These are phyloP conservation scores for Trebouxiophyceae sp. DNA, from an alignment of 163 green algal genomes.

Conservation along the genomic window DNA sequence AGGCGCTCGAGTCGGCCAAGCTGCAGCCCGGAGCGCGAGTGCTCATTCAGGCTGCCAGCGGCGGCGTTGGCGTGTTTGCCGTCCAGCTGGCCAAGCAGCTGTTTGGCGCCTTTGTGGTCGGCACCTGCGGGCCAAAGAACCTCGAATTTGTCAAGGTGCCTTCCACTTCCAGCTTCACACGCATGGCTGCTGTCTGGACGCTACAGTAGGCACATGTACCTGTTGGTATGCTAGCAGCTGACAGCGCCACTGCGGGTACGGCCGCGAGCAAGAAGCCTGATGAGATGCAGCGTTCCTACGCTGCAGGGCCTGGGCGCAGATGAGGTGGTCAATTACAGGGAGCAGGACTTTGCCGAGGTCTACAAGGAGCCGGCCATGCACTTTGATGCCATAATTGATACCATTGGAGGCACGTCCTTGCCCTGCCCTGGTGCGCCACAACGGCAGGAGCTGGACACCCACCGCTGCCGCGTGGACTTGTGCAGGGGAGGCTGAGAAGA, in stretches of 20 bases:
- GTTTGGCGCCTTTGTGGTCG: conserved; percentile 32
- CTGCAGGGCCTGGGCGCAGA: conserved; percentile 40
- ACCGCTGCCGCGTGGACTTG: no score
- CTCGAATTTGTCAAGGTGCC: conserved; percentile 30
- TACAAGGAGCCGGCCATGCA: conserved; percentile 12
- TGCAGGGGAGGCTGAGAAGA: background rate
- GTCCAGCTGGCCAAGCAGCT: conserved; percentile 48
- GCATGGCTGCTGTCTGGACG: no score
- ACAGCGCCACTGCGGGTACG: no score
- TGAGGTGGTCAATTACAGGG: conserved; percentile 51
- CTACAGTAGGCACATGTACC: no score
- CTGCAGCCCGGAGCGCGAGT: conserved; percentile 39
- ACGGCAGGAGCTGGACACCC: no score
- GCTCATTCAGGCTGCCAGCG: conserved; percentile 40
- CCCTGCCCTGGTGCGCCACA: no score
- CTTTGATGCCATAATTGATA: conserved; percentile 15
- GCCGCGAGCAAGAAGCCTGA: no score
- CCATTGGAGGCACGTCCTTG: conserved; percentile 7
- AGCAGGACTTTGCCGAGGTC: conserved; percentile 18
- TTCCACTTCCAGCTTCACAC: no score
- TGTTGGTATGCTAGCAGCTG: no score
- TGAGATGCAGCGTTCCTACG: no score
- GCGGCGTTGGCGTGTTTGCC: conserved; percentile 44
- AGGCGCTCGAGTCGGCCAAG: conserved; percentile 32
- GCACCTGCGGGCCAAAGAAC: conserved; percentile 37